Conservation (phyloP, 768 basidiomycete genomes). For the Basidioascus undulatus region DNA sequence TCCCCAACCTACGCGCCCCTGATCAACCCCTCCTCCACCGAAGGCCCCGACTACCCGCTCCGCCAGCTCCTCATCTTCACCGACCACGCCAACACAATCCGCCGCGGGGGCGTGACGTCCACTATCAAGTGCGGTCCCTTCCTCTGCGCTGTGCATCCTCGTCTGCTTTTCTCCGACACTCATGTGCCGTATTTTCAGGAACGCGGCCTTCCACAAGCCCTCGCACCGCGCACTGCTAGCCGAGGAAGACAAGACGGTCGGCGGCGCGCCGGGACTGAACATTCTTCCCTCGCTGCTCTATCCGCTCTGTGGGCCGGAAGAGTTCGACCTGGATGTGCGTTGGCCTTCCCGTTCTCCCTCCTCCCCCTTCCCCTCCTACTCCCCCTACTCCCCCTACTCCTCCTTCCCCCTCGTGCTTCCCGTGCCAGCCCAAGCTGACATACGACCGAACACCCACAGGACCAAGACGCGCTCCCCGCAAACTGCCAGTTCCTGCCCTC, state of each 20-base stretch:
- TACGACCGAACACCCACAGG: no score
- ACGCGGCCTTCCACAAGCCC: conserved; percentile 45
- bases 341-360: neutral
- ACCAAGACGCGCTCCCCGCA: conserved; percentile 63
- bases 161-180: neutral
- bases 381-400: neutral
- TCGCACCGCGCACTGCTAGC: conserved; percentile 50
- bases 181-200: conserved; percentile 24
- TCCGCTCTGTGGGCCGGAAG: conserved; percentile 83
- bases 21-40: conserved; percentile 11
- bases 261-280: conserved; percentile 56
- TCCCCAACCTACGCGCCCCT: conserved; percentile 28
- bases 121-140: conserved; percentile 45
- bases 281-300: conserved; percentile 62
- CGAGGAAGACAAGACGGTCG: conserved; percentile 29
- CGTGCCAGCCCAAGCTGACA: no score
- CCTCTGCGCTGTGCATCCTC: neutral
- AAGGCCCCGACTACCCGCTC: conserved; percentile 42
- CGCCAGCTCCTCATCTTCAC: conserved; percentile 65
- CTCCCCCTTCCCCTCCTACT: neutral
- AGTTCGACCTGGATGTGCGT: conserved; percentile 66
- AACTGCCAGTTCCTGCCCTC: conserved; percentile 69
- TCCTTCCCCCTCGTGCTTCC: neutral
- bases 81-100: conserved; percentile 64
- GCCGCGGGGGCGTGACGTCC: conserved; percentile 65